Evolutionary conservation across 2,329 filamentous ascomycete genomes (phyloP).

Genomic region (Podosphaera aphanis): DNA sequence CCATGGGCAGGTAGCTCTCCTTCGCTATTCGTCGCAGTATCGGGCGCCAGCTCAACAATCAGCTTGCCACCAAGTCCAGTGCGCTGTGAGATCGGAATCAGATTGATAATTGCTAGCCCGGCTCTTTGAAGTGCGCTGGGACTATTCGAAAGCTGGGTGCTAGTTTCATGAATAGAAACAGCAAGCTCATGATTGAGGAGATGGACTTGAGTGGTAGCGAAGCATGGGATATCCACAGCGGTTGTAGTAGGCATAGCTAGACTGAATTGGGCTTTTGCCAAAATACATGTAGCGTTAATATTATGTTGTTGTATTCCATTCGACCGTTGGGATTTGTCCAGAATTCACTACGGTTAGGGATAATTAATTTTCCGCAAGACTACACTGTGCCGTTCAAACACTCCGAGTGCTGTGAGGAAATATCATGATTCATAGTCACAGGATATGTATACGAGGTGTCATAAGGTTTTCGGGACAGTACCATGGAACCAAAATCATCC

Average conservation of each 20-base stretch:
- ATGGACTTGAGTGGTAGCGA: slow-evolving; percentile 45
- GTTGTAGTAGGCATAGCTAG: slow-evolving; percentile 16
- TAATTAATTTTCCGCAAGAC: too few relatives aligned
- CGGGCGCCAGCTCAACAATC: slow-evolving; percentile 55
- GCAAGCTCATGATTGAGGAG: slow-evolving; percentile 50
- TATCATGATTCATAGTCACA: too few relatives aligned
- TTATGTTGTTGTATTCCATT: too few relatives aligned
- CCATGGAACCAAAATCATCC: too few relatives aligned
- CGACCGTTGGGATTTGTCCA: too few relatives aligned
- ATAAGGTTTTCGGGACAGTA: too few relatives aligned
- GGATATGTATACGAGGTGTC: too few relatives aligned
- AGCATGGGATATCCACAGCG: slow-evolving; percentile 35
- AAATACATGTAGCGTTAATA: too few relatives aligned
- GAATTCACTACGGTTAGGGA: too few relatives aligned
- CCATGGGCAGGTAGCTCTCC: slow-evolving; percentile 50
- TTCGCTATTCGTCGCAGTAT: slow-evolving; percentile 33
- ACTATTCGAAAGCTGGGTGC: slow-evolving; percentile 40
- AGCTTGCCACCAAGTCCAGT: slow-evolving; percentile 85
- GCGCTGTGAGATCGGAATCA: slow-evolving; percentile 49
- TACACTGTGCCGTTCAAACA: too few relatives aligned
- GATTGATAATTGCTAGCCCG: slow-evolving; percentile 57
- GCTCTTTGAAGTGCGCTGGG: slow-evolving; percentile 49
- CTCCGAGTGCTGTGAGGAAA: too few relatives aligned
- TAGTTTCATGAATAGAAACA: slow-evolving; percentile 48
- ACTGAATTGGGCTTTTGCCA: background rate